phyloP scores from a whole-genome alignment of 2,329 filamentous ascomycete species.

The Cryphonectria naterciae region DNA sequence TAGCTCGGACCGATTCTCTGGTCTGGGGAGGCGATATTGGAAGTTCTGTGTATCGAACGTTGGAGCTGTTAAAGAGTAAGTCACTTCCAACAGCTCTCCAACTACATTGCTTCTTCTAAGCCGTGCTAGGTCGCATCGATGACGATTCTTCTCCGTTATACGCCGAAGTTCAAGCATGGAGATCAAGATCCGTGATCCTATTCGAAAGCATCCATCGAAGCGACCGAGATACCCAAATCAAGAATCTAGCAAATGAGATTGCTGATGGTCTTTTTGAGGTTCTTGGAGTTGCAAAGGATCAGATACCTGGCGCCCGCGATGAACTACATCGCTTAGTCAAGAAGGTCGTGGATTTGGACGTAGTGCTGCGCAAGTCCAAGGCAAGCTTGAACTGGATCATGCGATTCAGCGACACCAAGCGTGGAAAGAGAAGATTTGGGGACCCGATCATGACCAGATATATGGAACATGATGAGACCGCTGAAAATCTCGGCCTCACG shows the following conservation, averaged over 20 bases:
- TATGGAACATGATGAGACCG: background rate
- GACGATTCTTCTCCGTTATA: background rate
- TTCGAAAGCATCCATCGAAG: background rate
- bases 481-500: background rate
- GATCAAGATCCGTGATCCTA: background rate
- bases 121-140: background rate
- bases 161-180: background rate
- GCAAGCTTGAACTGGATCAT: background rate
- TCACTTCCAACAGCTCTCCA: no score
- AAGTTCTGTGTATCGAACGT: background rate
- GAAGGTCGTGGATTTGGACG: background rate
- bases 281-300: background rate
- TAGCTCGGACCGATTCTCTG: background rate
- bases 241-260: background rate
- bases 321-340: background rate
- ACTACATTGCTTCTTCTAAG: background rate
- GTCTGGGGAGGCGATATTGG: background rate
- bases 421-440: background rate
- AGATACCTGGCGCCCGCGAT: no score
- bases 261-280: background rate
- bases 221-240: background rate
- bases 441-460: background rate
- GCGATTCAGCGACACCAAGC: no score
- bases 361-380: background rate
- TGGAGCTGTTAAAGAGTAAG: background rate